Conservation (phyloP, 2,329 filamentous ascomycete genomes). For the Colletotrichum eremochloae region DNA sequence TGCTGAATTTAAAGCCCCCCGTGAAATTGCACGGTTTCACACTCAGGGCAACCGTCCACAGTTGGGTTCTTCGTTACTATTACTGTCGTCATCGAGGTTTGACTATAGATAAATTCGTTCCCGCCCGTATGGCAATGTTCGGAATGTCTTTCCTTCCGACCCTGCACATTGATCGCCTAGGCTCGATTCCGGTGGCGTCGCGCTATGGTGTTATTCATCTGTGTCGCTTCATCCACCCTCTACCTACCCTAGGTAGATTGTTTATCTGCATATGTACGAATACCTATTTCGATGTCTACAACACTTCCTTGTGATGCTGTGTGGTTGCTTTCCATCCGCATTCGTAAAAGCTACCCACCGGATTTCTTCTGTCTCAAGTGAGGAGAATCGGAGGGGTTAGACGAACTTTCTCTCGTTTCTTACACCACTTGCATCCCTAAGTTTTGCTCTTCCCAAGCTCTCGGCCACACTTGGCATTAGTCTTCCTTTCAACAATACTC, state of each 20-base stretch:
- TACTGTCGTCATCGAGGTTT: neutral
- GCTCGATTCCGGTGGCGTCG: neutral
- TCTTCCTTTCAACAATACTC: neutral
- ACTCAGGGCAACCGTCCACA: slow-evolving; percentile 15
- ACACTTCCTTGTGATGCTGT: neutral
- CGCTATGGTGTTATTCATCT: neutral
- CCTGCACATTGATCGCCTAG: too few species aligned
- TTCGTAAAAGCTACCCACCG: neutral
- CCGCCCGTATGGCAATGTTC: neutral
- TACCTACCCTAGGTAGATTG: neutral
- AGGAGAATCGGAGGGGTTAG: neutral
- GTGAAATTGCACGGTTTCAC: slow-evolving; percentile 19
- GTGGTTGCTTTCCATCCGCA: neutral
- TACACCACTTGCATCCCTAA: neutral
- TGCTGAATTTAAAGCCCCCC: slow-evolving; percentile 20
- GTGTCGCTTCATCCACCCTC: too few species aligned
- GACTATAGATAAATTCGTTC: neutral
- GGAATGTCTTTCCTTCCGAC: neutral
- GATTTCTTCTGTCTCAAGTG: neutral
- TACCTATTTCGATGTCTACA: neutral
- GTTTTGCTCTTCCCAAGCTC: neutral
- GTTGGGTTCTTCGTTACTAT: neutral
- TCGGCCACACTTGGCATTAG: neutral
- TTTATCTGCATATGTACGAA: slow-evolving; percentile 1
- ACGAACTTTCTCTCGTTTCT: neutral